Base-by-base conservation (phyloP, 2,329 filamentous ascomycete genomes). In the Fusarium udum region DNA sequence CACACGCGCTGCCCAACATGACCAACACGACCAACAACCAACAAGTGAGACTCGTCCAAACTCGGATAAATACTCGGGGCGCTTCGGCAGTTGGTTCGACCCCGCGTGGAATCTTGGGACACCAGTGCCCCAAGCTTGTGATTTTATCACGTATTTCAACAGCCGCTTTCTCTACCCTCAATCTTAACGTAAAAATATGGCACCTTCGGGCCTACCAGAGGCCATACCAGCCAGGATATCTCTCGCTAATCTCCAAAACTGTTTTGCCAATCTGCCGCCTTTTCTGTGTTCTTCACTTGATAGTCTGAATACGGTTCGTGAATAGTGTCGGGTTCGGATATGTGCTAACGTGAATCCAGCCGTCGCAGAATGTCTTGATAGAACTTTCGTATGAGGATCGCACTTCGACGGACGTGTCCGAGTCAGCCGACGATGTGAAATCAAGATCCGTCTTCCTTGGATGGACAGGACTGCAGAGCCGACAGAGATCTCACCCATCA, bases 371-470 rank as follows among this genome's bases (percentile, higher is more conserved):
- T 51, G 16, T 51, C 12, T 16, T 51, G 10, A 13, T 51, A 2
- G 48, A 51, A 24, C 48, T 51, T 11, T 7, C 22, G 3, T 24
- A 51, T 13, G 4, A 24, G 14, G 10, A 10, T 24, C 16, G 14
- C 11, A 18, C 22, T 24, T 12, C 31, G 0, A 3, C 8, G 2
- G 22, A 10, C 15, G 22, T 12, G 24, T 13, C 31, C 3, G 22
- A 34, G 3, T 18, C 31, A n/a, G 0, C 31, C 9, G 31, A 24
- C 7, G 4, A 4, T 9, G 12, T 3, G 3, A 24, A 4, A n/a
- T 14, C 11, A 18, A 51, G 48, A 51, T 51, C 48, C 4, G 48
- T 24, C 22, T 51, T 24, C 16, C 22, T 51, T 34, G 31, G 48
- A 20, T 51, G 31, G 31, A 51, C 48, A 6, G 31, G 48, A 34